A percentile compares a stretch with the other conserved stretches of the same genome.
Conservation (phyloP, 768 basidiomycete genomes). For the Sarcomyxa edulis region DNA sequence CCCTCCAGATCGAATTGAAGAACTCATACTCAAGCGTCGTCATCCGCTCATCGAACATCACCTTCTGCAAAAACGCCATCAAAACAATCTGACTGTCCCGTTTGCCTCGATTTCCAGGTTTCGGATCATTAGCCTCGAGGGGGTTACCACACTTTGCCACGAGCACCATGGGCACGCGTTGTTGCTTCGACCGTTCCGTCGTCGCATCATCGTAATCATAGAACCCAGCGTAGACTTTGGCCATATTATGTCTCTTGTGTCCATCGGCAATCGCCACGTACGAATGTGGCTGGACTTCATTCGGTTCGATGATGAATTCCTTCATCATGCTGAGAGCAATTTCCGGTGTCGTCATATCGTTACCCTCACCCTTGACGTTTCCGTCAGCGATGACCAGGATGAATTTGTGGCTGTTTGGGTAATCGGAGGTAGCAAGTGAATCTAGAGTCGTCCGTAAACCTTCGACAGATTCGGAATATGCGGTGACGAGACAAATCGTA, state of each 20-base stretch:
- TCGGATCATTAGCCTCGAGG: constrained; percentile 78
- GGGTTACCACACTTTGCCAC: constrained; percentile 97
- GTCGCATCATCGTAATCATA: constrained; percentile 93
- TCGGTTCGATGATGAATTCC: constrained; percentile 73
- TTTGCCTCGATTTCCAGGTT: constrained; percentile 98
- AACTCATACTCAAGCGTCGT: constrained; percentile 99
- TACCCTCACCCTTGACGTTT: constrained; percentile 96
- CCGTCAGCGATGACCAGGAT: constrained; percentile 96
- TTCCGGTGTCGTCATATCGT: constrained; percentile 85
- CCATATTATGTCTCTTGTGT: constrained; percentile 99
- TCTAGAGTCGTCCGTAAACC: constrained; percentile 97
- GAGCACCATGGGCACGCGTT: constrained; percentile 91
- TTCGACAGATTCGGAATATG: constrained; percentile 95
- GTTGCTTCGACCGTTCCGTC: constrained; percentile 88
- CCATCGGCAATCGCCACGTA: constrained; percentile 99
- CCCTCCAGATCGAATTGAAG: constrained; percentile 97
- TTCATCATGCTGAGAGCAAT: constrained; percentile 97
- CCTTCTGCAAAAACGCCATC: constrained; percentile 97
- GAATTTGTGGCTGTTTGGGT: constrained; percentile 95
- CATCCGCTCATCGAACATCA: constrained; percentile 99
- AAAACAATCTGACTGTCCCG: constrained; percentile 97
- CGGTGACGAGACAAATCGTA: constrained; percentile 94
- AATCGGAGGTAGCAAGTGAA: constrained; percentile 96
- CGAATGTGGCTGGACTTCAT: constrained; percentile 89
- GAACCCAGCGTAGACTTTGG: constrained; percentile 96